Percentiles rank a stretch among this genome's conserved stretches.
Evolutionary conservation across 768 basidiomycete species (phyloP).

Genomic region (Amanita molliuscula): DNA sequence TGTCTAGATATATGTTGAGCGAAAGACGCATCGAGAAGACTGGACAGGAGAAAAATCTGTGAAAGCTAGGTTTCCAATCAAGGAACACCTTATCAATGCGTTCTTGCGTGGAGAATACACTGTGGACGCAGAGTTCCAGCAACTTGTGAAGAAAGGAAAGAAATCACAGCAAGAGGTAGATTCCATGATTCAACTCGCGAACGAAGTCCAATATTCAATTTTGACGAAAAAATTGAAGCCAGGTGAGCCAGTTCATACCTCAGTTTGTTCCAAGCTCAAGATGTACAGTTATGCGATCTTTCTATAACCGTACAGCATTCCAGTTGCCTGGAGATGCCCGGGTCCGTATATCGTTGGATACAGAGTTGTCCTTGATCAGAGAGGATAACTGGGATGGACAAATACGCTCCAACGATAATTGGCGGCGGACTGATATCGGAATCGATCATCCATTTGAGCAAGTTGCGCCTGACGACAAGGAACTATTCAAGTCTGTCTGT

Average conservation of each 20-base stretch:
- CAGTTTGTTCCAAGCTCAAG: background rate
- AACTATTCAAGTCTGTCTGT: conserved; percentile 69
- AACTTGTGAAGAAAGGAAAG: conserved; percentile 79
- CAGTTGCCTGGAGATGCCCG: conserved; percentile 98
- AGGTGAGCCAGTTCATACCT: conserved; percentile 35
- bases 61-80: conserved; percentile 92
- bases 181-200: conserved; percentile 91
- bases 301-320: conserved; percentile 98
- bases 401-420: conserved; percentile 73
- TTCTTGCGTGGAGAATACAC: conserved; percentile 87
- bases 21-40: conserved; percentile 92
- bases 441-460: conserved; percentile 88
- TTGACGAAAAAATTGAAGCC: conserved; percentile 74
- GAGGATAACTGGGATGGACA: conserved; percentile 95
- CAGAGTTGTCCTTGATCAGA: conserved; percentile 86
- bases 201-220: conserved; percentile 89
- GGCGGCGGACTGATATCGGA: conserved; percentile 90
- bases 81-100: conserved; percentile 87
- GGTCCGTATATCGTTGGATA: conserved; percentile 97
- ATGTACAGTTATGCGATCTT: conserved; percentile 79
- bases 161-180: conserved; percentile 90
- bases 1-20: conserved; percentile 72
- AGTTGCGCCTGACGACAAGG: conserved; percentile 67
- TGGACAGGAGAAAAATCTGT: conserved; percentile 99
- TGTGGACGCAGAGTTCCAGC: conserved; percentile 89